These are phyloP conservation scores for Claviceps cyperi DNA, from an alignment of 2,329 filamentous ascomycete species.

Conservation along the genomic window DNA sequence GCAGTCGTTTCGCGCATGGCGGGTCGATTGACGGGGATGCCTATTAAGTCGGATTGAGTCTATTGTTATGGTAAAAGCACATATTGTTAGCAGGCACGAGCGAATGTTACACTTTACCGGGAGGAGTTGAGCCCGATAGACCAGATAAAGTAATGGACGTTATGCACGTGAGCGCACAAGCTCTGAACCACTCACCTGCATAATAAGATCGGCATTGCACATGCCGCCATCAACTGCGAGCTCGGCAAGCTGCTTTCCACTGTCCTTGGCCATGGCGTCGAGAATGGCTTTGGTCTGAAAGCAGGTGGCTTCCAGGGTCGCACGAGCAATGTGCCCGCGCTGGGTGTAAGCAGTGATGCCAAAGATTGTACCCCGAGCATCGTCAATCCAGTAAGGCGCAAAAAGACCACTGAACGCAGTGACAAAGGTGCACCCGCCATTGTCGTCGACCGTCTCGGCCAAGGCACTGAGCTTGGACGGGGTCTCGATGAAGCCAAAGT, in stretches of 20 bases:
- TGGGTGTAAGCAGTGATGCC: slow-evolving; percentile 66
- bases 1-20: slow-evolving; percentile 76
- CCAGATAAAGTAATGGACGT: too few relatives aligned
- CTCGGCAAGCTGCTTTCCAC: slow-evolving; percentile 54
- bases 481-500: slow-evolving; percentile 38
- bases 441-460: slow-evolving; percentile 44
- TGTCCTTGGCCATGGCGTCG: slow-evolving; percentile 68
- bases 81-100: neutral
- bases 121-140: too few relatives aligned
- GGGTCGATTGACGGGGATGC: slow-evolving; percentile 64
- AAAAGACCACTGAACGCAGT: slow-evolving; percentile 72
- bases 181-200: slow-evolving; percentile 37
- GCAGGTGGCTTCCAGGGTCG: slow-evolving; percentile 67
- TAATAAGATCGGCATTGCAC: slow-evolving; percentile 66
- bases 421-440: slow-evolving; percentile 62
- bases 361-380: slow-evolving; percentile 66
- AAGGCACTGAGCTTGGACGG: slow-evolving; percentile 30
- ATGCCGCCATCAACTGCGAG: slow-evolving; percentile 76
- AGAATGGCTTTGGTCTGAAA: slow-evolving; percentile 75
- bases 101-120: too few relatives aligned
- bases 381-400: slow-evolving; percentile 75
- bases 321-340: slow-evolving; percentile 62
- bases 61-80: slow-evolving; percentile 12
- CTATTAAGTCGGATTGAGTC: slow-evolving; percentile 69
- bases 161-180: too few relatives aligned